A percentile compares a stretch with the other conserved stretches of the same genome.
phyloP scores from a whole-genome alignment of 2,329 filamentous ascomycete species.

The Penicillium sp. region DNA sequence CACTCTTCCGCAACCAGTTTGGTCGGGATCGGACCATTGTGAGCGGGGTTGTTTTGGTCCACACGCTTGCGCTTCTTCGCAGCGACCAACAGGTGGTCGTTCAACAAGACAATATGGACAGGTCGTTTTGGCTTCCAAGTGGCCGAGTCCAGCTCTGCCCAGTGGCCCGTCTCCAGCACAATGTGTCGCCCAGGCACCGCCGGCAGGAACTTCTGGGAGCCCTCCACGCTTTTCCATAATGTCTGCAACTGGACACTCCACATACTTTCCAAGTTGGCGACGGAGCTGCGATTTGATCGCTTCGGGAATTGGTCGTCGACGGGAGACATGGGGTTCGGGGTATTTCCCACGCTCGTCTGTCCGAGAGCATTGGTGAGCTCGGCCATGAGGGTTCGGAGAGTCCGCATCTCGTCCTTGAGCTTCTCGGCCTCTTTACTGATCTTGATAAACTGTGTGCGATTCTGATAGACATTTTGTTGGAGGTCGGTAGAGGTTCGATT shows the following conservation, averaged over 20 bases:
- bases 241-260: slow-evolving; percentile 71
- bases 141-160: slow-evolving; percentile 95
- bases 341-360: slow-evolving; percentile 47
- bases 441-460: slow-evolving; percentile 97
- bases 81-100: slow-evolving; percentile 90
- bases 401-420: slow-evolving; percentile 93
- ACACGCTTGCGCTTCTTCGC: slow-evolving; percentile 89
- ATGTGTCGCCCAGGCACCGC: slow-evolving; percentile 90
- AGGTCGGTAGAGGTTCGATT: slow-evolving; percentile 77
- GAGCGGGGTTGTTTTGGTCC: slow-evolving; percentile 58
- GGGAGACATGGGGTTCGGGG: slow-evolving; percentile 56
- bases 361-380: slow-evolving; percentile 76
- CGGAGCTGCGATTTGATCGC: slow-evolving; percentile 83
- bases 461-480: slow-evolving; percentile 95
- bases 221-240: slow-evolving; percentile 95
- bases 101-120: slow-evolving; percentile 88
- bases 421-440: slow-evolving; percentile 99
- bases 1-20: slow-evolving; percentile 93
- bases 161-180: slow-evolving; percentile 85
- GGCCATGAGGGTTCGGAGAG: slow-evolving; percentile 84
- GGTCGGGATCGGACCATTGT: slow-evolving; percentile 51
- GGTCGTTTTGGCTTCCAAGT: slow-evolving; percentile 91
- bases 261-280: slow-evolving; percentile 70
- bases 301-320: slow-evolving; percentile 53
- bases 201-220: slow-evolving; percentile 93